Evolutionary conservation across 257 asterid genomes (phyloP).

Genomic region (Hygrophila difformis): DNA sequence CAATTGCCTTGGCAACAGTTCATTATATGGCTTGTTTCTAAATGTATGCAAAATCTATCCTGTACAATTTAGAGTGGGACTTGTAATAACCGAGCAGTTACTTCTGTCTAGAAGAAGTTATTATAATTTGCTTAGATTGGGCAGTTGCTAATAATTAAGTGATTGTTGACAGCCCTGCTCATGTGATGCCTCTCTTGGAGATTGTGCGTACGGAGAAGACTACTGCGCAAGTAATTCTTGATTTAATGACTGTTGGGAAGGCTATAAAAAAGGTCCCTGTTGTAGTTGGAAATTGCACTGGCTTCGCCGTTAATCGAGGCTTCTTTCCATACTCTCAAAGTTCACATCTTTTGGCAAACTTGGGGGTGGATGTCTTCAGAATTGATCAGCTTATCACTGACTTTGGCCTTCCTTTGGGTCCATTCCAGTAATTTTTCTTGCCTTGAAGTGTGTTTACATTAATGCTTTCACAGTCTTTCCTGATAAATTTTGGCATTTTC

Average conservation of each 20-base stretch:
- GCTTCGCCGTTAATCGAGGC: slow-evolving; percentile 94
- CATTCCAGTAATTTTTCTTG: slow-evolving; percentile 81
- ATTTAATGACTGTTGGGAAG: slow-evolving; percentile 87
- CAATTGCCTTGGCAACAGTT: too few species aligned
- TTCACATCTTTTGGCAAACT: slow-evolving; percentile 63
- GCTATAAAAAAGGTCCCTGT: slow-evolving; percentile 89
- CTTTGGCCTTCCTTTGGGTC: slow-evolving; percentile 97
- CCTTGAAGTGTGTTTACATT: slow-evolving; percentile 12
- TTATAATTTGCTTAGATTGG: slow-evolving; percentile 9
- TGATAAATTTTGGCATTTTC: too few species aligned
- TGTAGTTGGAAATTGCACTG: slow-evolving; percentile 93
- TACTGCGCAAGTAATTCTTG: slow-evolving; percentile 87
- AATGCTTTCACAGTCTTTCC: slow-evolving; percentile 13
- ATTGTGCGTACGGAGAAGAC: slow-evolving; percentile 81
- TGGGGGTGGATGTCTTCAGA: slow-evolving; percentile 93
- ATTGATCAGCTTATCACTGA: slow-evolving; percentile 68
- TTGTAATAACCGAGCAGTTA: slow-evolving; percentile 12
- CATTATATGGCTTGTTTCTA: background rate
- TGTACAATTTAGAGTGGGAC: slow-evolving; percentile 9
- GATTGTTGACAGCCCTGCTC: slow-evolving; percentile 81
- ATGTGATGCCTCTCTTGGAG: slow-evolving; percentile 95
- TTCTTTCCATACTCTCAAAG: slow-evolving; percentile 88
- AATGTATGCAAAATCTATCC: background rate
- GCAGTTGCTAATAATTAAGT: slow-evolving; percentile 17
- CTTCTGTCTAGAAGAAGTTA: slow-evolving; percentile 5